Evolutionary conservation across 441 rosid species (phyloP).

Genomic region (Gossypium schwendimanii): DNA sequence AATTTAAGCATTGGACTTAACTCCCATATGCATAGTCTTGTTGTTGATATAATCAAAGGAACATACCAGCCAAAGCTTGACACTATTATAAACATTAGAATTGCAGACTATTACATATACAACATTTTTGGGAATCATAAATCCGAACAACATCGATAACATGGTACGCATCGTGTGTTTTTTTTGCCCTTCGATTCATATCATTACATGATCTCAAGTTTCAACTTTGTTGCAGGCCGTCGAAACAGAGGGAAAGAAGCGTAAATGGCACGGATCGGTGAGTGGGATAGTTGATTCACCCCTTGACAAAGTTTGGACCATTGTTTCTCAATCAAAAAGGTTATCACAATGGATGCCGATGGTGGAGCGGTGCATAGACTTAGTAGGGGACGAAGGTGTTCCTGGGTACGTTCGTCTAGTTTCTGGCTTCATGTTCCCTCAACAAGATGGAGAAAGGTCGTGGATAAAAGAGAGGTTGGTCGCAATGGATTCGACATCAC

Average conservation of each 20-base stretch:
- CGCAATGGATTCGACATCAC: constrained; percentile 30
- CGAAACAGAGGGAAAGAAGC: constrained; percentile 7
- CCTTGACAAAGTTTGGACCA: constrained; percentile 33
- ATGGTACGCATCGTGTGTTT: not conserved
- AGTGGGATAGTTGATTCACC: constrained; percentile 41
- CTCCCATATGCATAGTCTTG: constrained; percentile 3
- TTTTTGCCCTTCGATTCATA: not conserved
- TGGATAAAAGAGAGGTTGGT: constrained; percentile 55
- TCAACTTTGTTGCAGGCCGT: not conserved
- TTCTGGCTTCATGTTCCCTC: constrained; percentile 60
- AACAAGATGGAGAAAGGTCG: constrained; percentile 44
- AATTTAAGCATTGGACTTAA: constrained; percentile 19
- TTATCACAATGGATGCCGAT: constrained; percentile 51
- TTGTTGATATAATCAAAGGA: constrained; percentile 11
- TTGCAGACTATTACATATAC: not conserved
- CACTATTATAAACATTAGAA: not conserved
- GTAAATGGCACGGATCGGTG: constrained; percentile 42
- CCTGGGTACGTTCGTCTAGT: constrained; percentile 38
- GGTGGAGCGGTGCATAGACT: constrained; percentile 45
- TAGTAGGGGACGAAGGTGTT: constrained; percentile 38
- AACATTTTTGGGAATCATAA: not conserved
- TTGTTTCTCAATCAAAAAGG: constrained; percentile 32
- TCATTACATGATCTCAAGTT: not conserved
- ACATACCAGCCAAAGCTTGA: constrained; percentile 20
- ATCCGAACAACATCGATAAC: not conserved